phyloP scores from a whole-genome alignment of 805 yeast species.

The Myxozyma monticola region DNA sequence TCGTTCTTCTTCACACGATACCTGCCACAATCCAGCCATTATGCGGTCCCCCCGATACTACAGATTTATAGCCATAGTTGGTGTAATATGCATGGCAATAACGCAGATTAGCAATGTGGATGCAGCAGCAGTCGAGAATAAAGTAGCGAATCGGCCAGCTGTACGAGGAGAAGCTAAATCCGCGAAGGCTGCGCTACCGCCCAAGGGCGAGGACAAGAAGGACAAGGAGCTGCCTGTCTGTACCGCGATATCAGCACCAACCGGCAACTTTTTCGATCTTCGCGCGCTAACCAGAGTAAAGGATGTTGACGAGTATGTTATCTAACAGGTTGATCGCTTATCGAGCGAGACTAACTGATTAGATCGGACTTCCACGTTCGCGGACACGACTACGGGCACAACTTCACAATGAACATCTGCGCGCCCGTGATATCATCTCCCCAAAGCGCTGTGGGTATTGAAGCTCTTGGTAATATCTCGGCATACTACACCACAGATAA shows the following conservation, averaged over 20 bases:
- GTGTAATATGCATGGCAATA: no score
- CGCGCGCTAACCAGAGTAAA: conserved; percentile 40
- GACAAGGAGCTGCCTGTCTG: conserved; percentile 26
- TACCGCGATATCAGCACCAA: conserved; percentile 36
- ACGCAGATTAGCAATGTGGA: no score
- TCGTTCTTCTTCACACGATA: no score
- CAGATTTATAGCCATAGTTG: no score
- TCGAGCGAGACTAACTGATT: conserved; percentile 15
- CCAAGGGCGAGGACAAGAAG: conserved; percentile 3
- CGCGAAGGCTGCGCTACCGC: not conserved
- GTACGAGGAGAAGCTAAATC: no score
- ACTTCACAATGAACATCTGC: conserved; percentile 75
- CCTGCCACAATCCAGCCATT: no score
- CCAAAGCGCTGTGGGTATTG: conserved; percentile 40
- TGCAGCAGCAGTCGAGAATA: no score
- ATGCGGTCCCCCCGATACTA: no score
- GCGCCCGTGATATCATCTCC: conserved; percentile 50
- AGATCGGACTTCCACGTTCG: conserved; percentile 60
- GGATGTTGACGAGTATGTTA: conserved; percentile 34
- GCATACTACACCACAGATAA: conserved; percentile 54
- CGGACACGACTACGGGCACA: conserved; percentile 68
- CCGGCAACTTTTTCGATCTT: conserved; percentile 48
- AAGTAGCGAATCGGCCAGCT: no score
- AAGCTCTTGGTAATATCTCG: conserved; percentile 47
- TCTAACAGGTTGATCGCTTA: not conserved